Evolutionary conservation across 2,329 filamentous ascomycete species (phyloP).

Genomic region (Colletotrichum sp.): DNA sequence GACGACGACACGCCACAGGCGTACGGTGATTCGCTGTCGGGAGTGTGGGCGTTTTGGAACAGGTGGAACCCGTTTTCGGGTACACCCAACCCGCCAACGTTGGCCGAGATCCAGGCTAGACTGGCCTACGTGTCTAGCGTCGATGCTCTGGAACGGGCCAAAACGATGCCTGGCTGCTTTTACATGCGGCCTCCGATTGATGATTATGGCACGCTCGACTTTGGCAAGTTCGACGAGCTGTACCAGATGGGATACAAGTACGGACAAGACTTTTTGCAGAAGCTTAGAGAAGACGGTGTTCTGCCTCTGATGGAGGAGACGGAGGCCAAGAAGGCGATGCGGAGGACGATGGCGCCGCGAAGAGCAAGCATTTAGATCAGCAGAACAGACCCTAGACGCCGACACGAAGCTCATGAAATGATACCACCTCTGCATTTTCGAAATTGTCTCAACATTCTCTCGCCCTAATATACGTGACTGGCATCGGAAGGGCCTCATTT

Average conservation of each 20-base stretch:
- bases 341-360: constrained; percentile 80
- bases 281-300: constrained; percentile 78
- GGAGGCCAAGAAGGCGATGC: constrained; percentile 77
- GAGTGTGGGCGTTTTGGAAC: constrained; percentile 93
- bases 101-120: constrained; percentile 94
- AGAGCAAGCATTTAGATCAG: constrained; percentile 71
- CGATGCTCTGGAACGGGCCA: constrained; percentile 91
- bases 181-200: constrained; percentile 98
- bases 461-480: not conserved
- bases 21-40: constrained; percentile 93
- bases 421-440: not conserved
- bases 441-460: not conserved
- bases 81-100: constrained; percentile 88
- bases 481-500: not conserved
- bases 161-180: constrained; percentile 86
- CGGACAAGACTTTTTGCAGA: constrained; percentile 79
- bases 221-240: constrained; percentile 97
- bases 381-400: not conserved
- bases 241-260: constrained; percentile 88
- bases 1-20: constrained; percentile 91
- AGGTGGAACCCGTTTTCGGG: constrained; percentile 95
- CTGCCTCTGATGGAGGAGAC: constrained; percentile 74
- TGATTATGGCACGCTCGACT: constrained; percentile 91
- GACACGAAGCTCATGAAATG: not conserved
- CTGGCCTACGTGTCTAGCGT: constrained; percentile 95